Conservation (phyloP, 2,329 filamentous ascomycete species). For the Colletotrichum scovillei region DNA sequence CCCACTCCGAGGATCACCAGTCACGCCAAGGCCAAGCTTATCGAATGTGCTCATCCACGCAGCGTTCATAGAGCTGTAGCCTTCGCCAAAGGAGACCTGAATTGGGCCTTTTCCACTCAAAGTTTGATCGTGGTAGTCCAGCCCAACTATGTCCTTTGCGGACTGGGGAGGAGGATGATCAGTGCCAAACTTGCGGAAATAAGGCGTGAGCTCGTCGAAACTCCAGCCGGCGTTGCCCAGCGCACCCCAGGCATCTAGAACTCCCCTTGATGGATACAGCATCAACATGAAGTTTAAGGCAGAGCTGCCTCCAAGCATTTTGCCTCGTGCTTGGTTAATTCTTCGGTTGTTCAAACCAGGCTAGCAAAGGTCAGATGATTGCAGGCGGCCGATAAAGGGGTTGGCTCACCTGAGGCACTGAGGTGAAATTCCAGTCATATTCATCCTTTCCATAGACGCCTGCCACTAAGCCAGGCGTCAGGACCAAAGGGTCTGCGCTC, state of each 20-base stretch:
- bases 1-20: slow-evolving; percentile 45
- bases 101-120: slow-evolving; percentile 48
- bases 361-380: slow-evolving; percentile 21
- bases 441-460: slow-evolving; percentile 37
- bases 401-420: slow-evolving; percentile 28
- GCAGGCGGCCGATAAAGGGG: too few species aligned
- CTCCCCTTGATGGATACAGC: slow-evolving; percentile 29
- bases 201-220: slow-evolving; percentile 43
- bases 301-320: slow-evolving; percentile 39
- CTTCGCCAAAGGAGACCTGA: slow-evolving; percentile 49
- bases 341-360: slow-evolving; percentile 37
- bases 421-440: slow-evolving; percentile 41
- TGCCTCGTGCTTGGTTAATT: slow-evolving; percentile 40
- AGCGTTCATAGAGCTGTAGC: slow-evolving; percentile 45
- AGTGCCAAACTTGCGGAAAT: slow-evolving; percentile 45
- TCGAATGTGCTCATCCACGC: slow-evolving; percentile 52
- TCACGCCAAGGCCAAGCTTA: slow-evolving; percentile 46
- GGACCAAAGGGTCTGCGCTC: slow-evolving; percentile 35
- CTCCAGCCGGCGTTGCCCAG: slow-evolving; percentile 43
- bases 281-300: slow-evolving; percentile 41
- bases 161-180: slow-evolving; percentile 43
- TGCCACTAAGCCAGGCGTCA: slow-evolving; percentile 36
- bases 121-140: slow-evolving; percentile 47
- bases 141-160: slow-evolving; percentile 42
- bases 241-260: slow-evolving; percentile 41